Evolutionary conservation across 2,329 filamentous ascomycete species (phyloP).

Genomic region (Epichloe aotearoae): DNA sequence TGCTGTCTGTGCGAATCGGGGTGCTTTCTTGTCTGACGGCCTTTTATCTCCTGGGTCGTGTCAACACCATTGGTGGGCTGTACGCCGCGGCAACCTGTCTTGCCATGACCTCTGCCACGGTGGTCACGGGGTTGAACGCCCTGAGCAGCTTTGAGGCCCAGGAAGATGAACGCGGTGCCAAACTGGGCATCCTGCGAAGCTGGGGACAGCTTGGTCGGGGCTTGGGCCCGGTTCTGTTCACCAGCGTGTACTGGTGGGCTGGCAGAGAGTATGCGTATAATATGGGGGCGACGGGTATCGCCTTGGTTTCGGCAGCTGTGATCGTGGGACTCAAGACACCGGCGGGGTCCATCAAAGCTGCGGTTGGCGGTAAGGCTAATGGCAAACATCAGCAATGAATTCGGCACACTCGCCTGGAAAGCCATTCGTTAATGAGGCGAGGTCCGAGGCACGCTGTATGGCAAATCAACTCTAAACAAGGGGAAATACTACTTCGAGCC

Average conservation of each 20-base stretch:
- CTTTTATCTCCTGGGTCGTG: slow-evolving; percentile 64
- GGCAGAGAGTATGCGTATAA: slow-evolving; percentile 76
- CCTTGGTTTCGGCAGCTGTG: slow-evolving; percentile 56
- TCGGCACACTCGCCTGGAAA: not conserved
- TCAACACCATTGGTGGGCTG: slow-evolving; percentile 54
- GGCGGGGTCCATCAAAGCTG: slow-evolving; percentile 10
- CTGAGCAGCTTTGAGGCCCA: slow-evolving; percentile 81
- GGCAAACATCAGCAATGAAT: slow-evolving; percentile 8
- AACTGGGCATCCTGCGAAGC: slow-evolving; percentile 69
- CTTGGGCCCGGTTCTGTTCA: slow-evolving; percentile 79
- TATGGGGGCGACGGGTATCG: slow-evolving; percentile 68
- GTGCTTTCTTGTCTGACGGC: slow-evolving; percentile 64
- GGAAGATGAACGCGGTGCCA: slow-evolving; percentile 68
- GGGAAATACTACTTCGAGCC: too few species aligned
- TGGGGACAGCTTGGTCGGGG: slow-evolving; percentile 82
- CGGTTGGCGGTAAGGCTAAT: not conserved
- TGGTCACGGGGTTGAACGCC: slow-evolving; percentile 87
- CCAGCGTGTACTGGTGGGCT: slow-evolving; percentile 96
- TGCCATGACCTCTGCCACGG: slow-evolving; percentile 83
- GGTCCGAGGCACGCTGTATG: not conserved
- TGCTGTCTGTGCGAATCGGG: slow-evolving; percentile 67
- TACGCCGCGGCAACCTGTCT: slow-evolving; percentile 75
- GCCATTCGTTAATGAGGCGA: not conserved
- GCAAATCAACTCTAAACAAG: not conserved
- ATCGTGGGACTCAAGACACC: slow-evolving; percentile 61